These are phyloP conservation scores for Tetragonia tetragonoides DNA, from an alignment of 148 eudicot species.

Conservation along the genomic window DNA sequence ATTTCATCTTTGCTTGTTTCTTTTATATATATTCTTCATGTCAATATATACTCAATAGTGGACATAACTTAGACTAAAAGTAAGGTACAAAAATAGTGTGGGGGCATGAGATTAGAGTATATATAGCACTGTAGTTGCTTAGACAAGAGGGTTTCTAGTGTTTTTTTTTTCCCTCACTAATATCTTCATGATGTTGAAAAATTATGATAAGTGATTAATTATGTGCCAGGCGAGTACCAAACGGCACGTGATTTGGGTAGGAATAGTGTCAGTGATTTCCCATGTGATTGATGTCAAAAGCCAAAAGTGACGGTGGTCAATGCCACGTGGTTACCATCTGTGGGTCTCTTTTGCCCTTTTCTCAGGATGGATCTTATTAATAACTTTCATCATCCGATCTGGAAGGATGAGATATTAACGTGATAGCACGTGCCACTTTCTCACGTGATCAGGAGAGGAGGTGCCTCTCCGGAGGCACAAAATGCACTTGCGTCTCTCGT, in stretches of 20 bases:
- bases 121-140: conserved; percentile 19
- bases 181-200: background rate
- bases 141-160: background rate
- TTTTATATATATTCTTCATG: too few species aligned
- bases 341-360: background rate
- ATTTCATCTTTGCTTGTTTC: too few species aligned
- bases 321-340: conserved; percentile 39
- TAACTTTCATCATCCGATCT: conserved; percentile 19
- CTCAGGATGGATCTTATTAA: background rate
- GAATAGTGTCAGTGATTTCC: conserved; percentile 34
- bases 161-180: background rate
- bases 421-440: conserved; percentile 46
- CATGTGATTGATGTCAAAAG: conserved; percentile 43
- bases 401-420: conserved; percentile 23
- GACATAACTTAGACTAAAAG: conserved; percentile 6
- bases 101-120: background rate
- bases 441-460: conserved; percentile 35
- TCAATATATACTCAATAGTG: background rate
- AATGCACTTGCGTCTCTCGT: background rate
- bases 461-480: background rate
- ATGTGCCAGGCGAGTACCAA: conserved; percentile 10
- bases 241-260: conserved; percentile 44
- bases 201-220: background rate
- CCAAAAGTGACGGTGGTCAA: conserved; percentile 49
- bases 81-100: background rate